Percentiles rank a stretch among this genome's conserved stretches.
phyloP scores from a whole-genome alignment of 345 rosid genomes.

The Heritiera littoralis region DNA sequence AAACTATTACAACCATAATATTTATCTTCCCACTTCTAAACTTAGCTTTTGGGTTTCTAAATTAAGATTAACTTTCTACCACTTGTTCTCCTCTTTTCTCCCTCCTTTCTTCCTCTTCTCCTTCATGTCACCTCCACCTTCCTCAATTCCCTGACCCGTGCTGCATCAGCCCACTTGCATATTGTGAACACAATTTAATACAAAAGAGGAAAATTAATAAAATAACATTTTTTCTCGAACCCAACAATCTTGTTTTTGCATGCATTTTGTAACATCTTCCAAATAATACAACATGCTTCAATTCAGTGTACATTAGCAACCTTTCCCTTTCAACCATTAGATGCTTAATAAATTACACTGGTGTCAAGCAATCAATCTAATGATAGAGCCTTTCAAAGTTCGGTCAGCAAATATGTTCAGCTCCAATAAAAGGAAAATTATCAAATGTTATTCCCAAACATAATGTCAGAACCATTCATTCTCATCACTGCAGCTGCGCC shows the following conservation, averaged over 20 bases:
- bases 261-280: not conserved
- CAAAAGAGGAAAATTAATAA: not conserved
- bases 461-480: not conserved
- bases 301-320: not conserved
- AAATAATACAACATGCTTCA: not conserved
- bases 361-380: not conserved
- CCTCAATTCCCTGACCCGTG: not conserved
- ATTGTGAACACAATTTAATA: not conserved
- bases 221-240: not conserved
- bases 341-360: not conserved
- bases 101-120: not conserved
- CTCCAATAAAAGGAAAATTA: not conserved
- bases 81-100: not conserved
- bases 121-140: not conserved
- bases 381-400: not conserved
- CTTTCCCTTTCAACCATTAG: not conserved
- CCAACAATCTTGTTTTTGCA: not conserved
- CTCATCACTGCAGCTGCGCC: not conserved
- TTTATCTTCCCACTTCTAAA: not conserved
- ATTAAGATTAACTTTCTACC: not conserved
- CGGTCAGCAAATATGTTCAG: not conserved
- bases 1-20: not conserved
- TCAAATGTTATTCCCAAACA: not conserved
- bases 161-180: not conserved
- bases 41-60: not conserved